A percentile compares a stretch with the other conserved stretches of the same genome.
phyloP scores from a whole-genome alignment of 2,329 filamentous ascomycete species.

The Magnaporthiopsis rhizophila region DNA sequence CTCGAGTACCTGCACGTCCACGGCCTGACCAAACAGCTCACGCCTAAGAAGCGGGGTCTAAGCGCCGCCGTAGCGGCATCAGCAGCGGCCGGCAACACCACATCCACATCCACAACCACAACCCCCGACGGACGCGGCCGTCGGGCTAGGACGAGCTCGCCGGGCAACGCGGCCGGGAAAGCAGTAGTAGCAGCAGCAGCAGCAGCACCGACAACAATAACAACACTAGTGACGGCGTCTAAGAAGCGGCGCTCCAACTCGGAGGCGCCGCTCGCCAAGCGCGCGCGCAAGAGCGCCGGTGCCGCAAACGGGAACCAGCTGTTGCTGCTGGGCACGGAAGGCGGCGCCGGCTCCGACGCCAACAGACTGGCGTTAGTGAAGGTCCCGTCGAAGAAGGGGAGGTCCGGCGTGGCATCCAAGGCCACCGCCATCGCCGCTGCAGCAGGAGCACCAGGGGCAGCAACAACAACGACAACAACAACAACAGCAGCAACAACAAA shows the following conservation, averaged over 20 bases:
- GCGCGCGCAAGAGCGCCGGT: constrained; percentile 18
- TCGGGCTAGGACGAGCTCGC: neutral
- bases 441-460: neutral
- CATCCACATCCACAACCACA: neutral
- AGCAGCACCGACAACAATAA: neutral
- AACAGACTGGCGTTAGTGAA: neutral
- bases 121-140: neutral
- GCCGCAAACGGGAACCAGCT: constrained; percentile 7
- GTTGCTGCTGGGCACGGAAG: constrained; percentile 16
- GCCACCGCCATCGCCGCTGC: no score
- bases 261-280: neutral
- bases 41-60: neutral
- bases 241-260: neutral
- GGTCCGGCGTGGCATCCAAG: neutral
- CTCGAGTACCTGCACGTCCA: neutral
- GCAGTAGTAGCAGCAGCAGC: no score
- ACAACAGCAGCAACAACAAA: no score
- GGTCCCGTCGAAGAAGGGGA: constrained; percentile 14
- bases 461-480: no score
- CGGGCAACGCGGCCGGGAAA: no score
- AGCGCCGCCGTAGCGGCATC: no score
- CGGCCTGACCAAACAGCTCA: neutral
- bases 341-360: neutral
- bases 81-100: neutral
- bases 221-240: neutral